Evolutionary conservation across 768 basidiomycete genomes (phyloP).

Genomic region (Psilocybe azurescens): DNA sequence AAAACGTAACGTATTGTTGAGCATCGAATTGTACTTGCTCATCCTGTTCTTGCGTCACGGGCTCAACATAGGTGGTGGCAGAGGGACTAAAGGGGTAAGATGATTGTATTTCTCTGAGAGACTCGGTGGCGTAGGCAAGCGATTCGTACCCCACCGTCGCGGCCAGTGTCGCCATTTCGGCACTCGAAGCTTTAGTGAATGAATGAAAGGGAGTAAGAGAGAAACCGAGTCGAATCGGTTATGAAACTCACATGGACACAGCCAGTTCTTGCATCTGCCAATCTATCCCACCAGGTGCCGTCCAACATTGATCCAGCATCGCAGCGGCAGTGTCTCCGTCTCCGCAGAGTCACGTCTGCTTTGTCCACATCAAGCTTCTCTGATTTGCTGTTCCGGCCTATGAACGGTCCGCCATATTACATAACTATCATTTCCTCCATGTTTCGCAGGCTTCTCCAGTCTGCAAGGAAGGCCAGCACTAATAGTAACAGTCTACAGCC

Average conservation of each 20-base stretch:
- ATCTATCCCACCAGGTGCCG: constrained; percentile 4
- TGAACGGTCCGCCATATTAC: background rate
- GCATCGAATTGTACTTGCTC: constrained; percentile 62
- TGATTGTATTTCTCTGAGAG: background rate
- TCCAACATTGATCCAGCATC: background rate
- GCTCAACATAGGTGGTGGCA: background rate
- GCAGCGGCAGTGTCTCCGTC: background rate
- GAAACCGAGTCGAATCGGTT: background rate
- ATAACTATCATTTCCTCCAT: background rate
- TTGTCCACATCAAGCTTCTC: background rate
- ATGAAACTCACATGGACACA: background rate
- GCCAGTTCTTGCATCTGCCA: background rate
- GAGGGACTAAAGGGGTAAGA: background rate
- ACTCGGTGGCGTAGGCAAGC: background rate
- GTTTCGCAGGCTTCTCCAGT: no score
- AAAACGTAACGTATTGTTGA: constrained; percentile 60
- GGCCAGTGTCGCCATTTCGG: background rate
- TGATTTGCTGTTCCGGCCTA: background rate
- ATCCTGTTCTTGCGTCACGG: background rate
- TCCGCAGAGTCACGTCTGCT: background rate
- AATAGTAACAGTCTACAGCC: no score
- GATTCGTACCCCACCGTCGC: background rate
- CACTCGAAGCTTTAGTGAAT: background rate
- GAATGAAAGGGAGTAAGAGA: background rate
- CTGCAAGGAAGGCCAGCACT: no score